phyloP scores from a whole-genome alignment of 1,284 basidiomycete species.

The Puccinia coronata region DNA sequence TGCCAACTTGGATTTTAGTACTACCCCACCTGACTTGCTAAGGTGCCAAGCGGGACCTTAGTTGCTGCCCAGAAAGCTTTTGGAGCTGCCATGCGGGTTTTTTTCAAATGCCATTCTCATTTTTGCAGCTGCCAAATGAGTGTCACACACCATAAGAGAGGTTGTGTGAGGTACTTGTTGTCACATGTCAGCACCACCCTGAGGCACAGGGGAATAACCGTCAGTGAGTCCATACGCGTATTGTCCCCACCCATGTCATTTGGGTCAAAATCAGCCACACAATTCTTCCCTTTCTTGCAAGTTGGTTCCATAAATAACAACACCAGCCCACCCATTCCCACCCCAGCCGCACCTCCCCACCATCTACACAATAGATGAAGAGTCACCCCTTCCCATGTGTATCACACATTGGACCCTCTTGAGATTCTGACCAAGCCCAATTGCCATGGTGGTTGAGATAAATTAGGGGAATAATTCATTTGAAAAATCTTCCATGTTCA shows the following conservation, averaged over 20 bases:
- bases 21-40: too few relatives aligned
- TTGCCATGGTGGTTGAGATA: not conserved
- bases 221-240: not conserved
- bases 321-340: not conserved
- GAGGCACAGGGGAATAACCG: not conserved
- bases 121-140: too few relatives aligned
- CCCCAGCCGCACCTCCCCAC: not conserved
- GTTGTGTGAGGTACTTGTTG: too few relatives aligned
- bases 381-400: not conserved
- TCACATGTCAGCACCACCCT: not conserved
- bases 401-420: not conserved
- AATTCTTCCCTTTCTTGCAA: not conserved
- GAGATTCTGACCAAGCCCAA: not conserved
- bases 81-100: too few relatives aligned
- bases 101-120: too few relatives aligned
- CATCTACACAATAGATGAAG: constrained; percentile 7
- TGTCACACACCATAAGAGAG: too few relatives aligned
- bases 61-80: too few relatives aligned
- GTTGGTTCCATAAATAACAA: constrained; percentile 3
- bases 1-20: too few relatives aligned
- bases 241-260: not conserved
- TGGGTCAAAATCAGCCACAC: not conserved
- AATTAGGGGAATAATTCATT: not conserved
- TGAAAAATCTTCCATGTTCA: not conserved
- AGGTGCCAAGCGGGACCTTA: too few relatives aligned